These are phyloP conservation scores for Scedosporium boydii DNA, from an alignment of 2,329 filamentous ascomycete species.

Conservation along the genomic window DNA sequence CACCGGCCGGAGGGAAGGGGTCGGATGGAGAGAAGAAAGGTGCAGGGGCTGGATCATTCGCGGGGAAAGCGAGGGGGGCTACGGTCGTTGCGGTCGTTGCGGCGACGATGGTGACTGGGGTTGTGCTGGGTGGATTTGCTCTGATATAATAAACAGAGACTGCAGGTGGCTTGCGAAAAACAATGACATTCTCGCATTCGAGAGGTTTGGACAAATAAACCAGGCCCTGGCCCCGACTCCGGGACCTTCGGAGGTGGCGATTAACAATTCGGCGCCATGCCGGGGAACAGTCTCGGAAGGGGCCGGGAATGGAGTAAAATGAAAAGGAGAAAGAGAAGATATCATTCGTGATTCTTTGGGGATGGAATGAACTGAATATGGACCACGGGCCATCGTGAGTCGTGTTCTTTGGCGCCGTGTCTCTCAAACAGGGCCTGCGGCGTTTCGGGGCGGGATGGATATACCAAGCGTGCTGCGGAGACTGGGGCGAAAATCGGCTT, in stretches of 20 bases:
- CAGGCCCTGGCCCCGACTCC: too few species aligned
- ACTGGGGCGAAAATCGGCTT: not conserved
- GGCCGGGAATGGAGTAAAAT: too few species aligned
- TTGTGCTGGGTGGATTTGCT: not conserved
- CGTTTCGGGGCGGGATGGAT: not conserved
- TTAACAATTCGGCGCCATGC: too few species aligned
- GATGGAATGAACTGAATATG: too few species aligned
- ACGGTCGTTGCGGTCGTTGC: not conserved
- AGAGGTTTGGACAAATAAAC: too few species aligned
- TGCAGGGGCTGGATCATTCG: not conserved
- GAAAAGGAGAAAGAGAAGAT: too few species aligned
- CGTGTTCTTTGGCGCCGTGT: not conserved
- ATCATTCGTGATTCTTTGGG: too few species aligned
- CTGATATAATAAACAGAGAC: not conserved
- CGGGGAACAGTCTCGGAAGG: too few species aligned
- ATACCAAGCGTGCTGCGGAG: not conserved
- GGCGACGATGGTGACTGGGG: not conserved
- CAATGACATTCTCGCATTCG: too few species aligned
- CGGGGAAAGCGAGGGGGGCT: not conserved
- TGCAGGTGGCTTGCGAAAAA: not conserved
- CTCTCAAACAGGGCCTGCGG: not conserved
- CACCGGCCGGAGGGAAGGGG: not conserved
- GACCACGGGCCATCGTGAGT: too few species aligned
- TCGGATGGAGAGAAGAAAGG: not conserved
- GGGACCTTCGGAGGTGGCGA: too few species aligned